Conservation (phyloP, 176 grass and related monocot genomes). For the Pontederia crassipes region DNA sequence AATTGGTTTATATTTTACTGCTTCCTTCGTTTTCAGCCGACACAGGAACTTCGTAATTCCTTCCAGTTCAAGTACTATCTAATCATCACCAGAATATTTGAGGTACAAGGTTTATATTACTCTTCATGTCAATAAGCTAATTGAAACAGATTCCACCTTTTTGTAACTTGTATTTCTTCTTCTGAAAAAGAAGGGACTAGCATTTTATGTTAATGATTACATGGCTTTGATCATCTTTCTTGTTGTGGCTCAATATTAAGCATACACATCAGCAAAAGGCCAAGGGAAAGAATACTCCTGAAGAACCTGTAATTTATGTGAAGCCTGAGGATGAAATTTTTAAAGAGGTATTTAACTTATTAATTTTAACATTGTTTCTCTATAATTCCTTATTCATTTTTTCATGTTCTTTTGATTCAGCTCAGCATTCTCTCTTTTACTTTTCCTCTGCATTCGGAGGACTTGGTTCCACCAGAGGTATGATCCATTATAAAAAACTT, state of each 20-base stretch:
- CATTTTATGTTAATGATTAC: neutral
- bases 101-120: constrained; percentile 28
- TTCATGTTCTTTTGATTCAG: constrained; percentile 36
- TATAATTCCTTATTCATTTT: constrained; percentile 16
- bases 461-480: constrained; percentile 53
- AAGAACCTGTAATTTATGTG: constrained; percentile 59
- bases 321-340: constrained; percentile 88
- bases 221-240: constrained; percentile 3
- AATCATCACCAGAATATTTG: constrained; percentile 51
- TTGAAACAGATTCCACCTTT: neutral
- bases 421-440: constrained; percentile 71
- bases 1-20: constrained; percentile 1
- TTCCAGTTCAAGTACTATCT: constrained; percentile 80
- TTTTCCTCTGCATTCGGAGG: constrained; percentile 45
- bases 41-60: constrained; percentile 65
- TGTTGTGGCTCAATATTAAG: constrained; percentile 25
- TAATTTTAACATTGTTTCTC: neutral
- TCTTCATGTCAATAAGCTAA: neutral
- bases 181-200: neutral
- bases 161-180: neutral
- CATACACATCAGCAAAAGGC: constrained; percentile 25
- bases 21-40: constrained; percentile 35
- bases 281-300: constrained; percentile 29
- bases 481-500: neutral
- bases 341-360: constrained; percentile 36